Evolutionary conservation across 345 rosid genomes (phyloP).

Genomic region (Eucalyptus coolabah): DNA sequence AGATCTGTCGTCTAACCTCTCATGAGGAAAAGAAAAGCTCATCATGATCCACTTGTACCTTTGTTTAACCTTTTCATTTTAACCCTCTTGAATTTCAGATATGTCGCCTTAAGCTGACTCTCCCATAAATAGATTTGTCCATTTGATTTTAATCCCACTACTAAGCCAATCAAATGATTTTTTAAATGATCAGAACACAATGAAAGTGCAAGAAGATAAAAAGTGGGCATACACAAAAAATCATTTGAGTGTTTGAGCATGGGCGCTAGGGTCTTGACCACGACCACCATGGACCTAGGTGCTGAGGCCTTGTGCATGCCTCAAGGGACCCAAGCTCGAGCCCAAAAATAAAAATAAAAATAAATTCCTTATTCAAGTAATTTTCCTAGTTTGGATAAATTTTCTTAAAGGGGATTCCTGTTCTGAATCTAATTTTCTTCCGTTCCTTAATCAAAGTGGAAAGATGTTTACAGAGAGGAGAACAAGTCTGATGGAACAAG

Average conservation of each 20-base stretch:
- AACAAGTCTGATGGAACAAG: not conserved
- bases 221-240: not conserved
- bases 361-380: no score
- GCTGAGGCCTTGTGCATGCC: not conserved
- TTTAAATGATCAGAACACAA: not conserved
- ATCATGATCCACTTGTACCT: no score
- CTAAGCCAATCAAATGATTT: not conserved
- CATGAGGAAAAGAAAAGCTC: no score
- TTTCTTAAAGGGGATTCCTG: not conserved
- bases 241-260: fast-evolving
- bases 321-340: not conserved
- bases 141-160: not conserved
- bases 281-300: not conserved
- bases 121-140: not conserved
- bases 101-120: not conserved
- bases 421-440: no score
- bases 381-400: no score
- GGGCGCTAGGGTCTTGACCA: not conserved
- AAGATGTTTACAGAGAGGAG: not conserved
- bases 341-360: not conserved
- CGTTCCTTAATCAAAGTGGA: not conserved
- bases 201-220: not conserved
- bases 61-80: not conserved
- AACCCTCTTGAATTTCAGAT: not conserved
- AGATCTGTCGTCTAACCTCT: no score